Evolutionary conservation across 371 early-diverging fungal species (phyloP), one percentile per base, ranked within the genome.

Genomic region (Mucor irregularis): DNA sequence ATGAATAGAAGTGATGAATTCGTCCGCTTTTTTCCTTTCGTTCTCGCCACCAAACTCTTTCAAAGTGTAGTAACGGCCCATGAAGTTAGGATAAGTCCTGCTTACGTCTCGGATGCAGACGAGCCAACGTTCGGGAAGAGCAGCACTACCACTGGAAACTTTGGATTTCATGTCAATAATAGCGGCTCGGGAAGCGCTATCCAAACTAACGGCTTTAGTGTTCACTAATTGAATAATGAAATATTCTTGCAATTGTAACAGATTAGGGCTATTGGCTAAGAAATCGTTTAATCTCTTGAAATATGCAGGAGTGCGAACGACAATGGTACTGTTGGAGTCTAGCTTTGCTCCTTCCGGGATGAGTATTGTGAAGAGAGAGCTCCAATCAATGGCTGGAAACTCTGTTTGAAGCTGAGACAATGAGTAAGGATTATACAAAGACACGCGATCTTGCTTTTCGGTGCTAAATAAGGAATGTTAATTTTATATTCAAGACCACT

Each of bases 31-130:
- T 14, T 69, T 66, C n/a, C 56, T 37, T 16, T 66, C 54, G 14
- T 66, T 59, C 30, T 64, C 66, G 38, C 73, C 62, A 29, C 73
- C 73, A 52, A 81, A 82, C 3, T 67, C 49, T 17, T 58, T 55
- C 51, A 80, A 45, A 7, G 77, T 66, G 59, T 71, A 85, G 48
- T 74, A 83, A 29, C 84, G 72, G 0, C 83, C 85, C 1, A 78
- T 59, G 14, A 81, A 57, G 7, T 74, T 67, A 0, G 82, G 74
- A 40, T 86, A 56, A 4, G 64, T 43, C 1, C 26, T n/a, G 16
- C 80, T 79, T 13, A 74, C 58, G 16, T 62, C 45, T 0, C 49
- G 46, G n/a, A 81, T 61, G 56, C 88, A 88, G 1, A 57, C 62
- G 26, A 76, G 63, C 66, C 70, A 76, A 0, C 86, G 78, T 17